Conservation (phyloP, 2,329 filamentous ascomycete species). For the Berkeleyomyces rouxiae region DNA sequence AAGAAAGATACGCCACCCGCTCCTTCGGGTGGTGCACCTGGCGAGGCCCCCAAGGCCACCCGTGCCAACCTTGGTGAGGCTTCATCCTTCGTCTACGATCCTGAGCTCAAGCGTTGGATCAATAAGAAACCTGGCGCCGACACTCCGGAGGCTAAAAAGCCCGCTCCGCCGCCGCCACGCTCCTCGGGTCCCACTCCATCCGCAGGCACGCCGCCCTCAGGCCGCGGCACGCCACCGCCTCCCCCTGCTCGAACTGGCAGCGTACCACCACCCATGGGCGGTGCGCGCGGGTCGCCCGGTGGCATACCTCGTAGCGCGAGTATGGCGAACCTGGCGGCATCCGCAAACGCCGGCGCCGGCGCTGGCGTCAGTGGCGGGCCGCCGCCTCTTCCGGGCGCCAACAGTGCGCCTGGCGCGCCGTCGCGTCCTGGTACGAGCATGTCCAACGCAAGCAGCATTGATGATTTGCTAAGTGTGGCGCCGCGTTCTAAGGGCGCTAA, state of each 20-base stretch:
- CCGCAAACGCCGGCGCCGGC: neutral
- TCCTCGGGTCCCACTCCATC: slow-evolving; percentile 28
- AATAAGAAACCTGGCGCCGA: slow-evolving; percentile 78
- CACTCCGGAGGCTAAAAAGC: slow-evolving; percentile 38
- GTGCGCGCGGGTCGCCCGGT: slow-evolving; percentile 12
- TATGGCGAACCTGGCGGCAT: slow-evolving; percentile 6
- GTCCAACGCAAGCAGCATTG: slow-evolving; percentile 86
- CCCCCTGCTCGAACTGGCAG: slow-evolving; percentile 17
- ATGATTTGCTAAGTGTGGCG: slow-evolving; percentile 70
- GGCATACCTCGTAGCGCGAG: slow-evolving; percentile 8
- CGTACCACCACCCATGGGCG: slow-evolving; percentile 21
- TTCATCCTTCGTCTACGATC: slow-evolving; percentile 84
- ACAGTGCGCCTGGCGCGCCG: slow-evolving; percentile 29
- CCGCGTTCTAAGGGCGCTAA: slow-evolving; percentile 49
- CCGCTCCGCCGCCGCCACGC: slow-evolving; percentile 66
- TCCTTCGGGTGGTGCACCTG: slow-evolving; percentile 21
- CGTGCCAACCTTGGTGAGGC: slow-evolving; percentile 87
- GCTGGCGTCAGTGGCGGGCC: neutral
- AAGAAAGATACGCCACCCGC: slow-evolving; percentile 34
- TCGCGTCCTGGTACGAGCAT: slow-evolving; percentile 63
- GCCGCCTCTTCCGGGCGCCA: slow-evolving; percentile 17
- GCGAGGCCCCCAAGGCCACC: slow-evolving; percentile 49
- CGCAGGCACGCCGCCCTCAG: slow-evolving; percentile 32
- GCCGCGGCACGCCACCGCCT: slow-evolving; percentile 20
- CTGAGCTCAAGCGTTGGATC: slow-evolving; percentile 93